Base-by-base conservation (phyloP, 805 yeast genomes). In the Ogataea salicorniae region DNA sequence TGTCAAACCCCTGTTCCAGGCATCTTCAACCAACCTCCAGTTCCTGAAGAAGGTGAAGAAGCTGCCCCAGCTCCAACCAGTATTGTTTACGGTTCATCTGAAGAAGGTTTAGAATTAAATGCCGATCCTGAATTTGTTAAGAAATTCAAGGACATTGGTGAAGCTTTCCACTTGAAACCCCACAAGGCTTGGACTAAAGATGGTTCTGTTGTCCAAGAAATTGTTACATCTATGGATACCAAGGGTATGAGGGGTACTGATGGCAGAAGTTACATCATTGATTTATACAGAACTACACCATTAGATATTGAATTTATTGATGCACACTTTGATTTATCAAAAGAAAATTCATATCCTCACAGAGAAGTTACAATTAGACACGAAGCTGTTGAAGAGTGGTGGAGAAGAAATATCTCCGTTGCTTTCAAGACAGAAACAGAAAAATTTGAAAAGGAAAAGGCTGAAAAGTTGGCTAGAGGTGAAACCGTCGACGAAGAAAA, bases 1-100 rank as follows among this genome's bases (percentile, higher is more conserved):
- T 88, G 95, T 64, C 98, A 92, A 71, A 87, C 96, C 14, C 96
- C 97, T 13, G 95, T 92, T 39, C 99, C 99, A 15, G 98, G 98
- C 50, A 80, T 86, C 47, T 83, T 86, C 65, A 72, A 78, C 46
- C 75, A 76, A 47, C 63, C 71, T 18, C 64, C 61, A 37, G 60
- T 60, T 29, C 63, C 61, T 41, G 70, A 67, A 37, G 74, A 73
- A 42, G 71, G 66, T 37, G 76, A 68, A 36, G 69, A 71, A 29
- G 72, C 69, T 26, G 58, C 66, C 59, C 38, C 29, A 4, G 57
- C 54, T 11, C 58, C 61, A 23, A 74, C 74, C 17, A 79, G 77
- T 59, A 86, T 89, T 43, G 75, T 73, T 9, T 88, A 91, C 61
- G 98, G 98, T 46, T 75, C 73, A 43, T 79, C 84, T 40, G 89